Percentiles rank a stretch among this genome's conserved stretches.
These are phyloP conservation scores for Colletotrichum sp. DNA, from an alignment of 2,329 filamentous ascomycete genomes.

Conservation along the genomic window DNA sequence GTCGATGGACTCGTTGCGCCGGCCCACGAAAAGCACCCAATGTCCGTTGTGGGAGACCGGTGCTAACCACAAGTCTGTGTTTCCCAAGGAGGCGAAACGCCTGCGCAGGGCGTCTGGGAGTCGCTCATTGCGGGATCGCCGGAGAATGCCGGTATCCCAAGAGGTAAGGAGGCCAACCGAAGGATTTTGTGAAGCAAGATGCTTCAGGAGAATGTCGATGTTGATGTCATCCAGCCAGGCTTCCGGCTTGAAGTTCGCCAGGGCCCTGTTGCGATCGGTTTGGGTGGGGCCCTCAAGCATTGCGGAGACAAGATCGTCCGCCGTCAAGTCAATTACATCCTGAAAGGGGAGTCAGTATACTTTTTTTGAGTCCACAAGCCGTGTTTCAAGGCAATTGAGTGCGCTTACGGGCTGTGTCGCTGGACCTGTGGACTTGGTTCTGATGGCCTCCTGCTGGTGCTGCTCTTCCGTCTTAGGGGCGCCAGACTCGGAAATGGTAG, in stretches of 20 bases:
- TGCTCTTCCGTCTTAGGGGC: too few species aligned
- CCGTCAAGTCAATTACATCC: too few species aligned
- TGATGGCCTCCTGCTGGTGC: too few species aligned
- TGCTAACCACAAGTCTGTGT: neutral
- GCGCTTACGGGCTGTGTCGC: too few species aligned
- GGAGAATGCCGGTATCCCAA: neutral
- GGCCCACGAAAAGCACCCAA: neutral
- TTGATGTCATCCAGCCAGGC: neutral
- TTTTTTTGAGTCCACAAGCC: rapidly evolving
- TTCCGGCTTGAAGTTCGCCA: neutral
- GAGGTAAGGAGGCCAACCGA: rapidly evolving
- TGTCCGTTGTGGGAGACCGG: neutral
- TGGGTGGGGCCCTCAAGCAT: rapidly evolving
- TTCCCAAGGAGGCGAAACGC: neutral
- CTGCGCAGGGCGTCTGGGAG: neutral
- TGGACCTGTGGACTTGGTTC: too few species aligned
- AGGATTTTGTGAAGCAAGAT: neutral
- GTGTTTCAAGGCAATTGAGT: too few species aligned
- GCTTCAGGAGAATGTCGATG: neutral
- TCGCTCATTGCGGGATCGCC: neutral
- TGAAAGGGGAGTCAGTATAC: too few species aligned
- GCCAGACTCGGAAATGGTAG: too few species aligned
- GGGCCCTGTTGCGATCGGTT: neutral
- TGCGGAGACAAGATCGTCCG: too few species aligned
- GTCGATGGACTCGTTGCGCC: neutral